Base-by-base conservation (phyloP, 495 filamentous ascomycete genomes). In the Delitschia confertaspora region DNA sequence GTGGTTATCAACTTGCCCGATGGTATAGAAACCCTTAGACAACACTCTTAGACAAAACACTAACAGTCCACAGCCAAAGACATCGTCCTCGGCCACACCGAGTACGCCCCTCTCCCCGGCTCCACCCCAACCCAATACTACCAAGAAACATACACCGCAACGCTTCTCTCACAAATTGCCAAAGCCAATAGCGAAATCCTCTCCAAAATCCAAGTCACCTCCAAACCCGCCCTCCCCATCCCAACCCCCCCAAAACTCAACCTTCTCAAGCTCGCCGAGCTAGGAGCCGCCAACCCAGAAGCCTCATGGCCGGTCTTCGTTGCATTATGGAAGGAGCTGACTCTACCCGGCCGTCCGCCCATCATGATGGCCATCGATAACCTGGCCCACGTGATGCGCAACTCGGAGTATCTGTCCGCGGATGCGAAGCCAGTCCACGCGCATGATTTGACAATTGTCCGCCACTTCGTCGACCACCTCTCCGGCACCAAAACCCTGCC, bases 1-100 rank as follows among this genome's bases (percentile, higher is more conserved):
- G 71, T 93, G 23, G 89, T 96, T 8, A 70, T 98, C 38, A 79
- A 83, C 50, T 72, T 95, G 38, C 88, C 91, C n/a, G 88, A 98
- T 60, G 83, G 89, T 93, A 70, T 54, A 66, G 49, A 31, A 31
- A 32, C 56, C 25, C 10, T 41, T 4, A 33, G 8, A 21, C 25
- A 0, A 31, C 11, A 25, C 34, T 40, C 39, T 14, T 27, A 41
- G 14, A 9, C 17, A 30, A 30, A 30, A 30, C 20, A 13, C 20
- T 38, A 32, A 57, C 42, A 45, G 20, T 44, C 35, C 25, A 21
- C 17, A 95, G 88, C 76, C 38, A 81, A 85, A 57, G 89, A 95
- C 36, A 67, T 95, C 42, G 79, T 79, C 36, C 81, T 75, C 42
- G 86, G 73, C 26, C 71, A 79, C 49, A 91, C 85, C 29, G 76